Percentiles rank a stretch among this genome's conserved stretches.
Conservation (phyloP, 371 early-diverging fungal species). For the Rhizopus microsporus region DNA sequence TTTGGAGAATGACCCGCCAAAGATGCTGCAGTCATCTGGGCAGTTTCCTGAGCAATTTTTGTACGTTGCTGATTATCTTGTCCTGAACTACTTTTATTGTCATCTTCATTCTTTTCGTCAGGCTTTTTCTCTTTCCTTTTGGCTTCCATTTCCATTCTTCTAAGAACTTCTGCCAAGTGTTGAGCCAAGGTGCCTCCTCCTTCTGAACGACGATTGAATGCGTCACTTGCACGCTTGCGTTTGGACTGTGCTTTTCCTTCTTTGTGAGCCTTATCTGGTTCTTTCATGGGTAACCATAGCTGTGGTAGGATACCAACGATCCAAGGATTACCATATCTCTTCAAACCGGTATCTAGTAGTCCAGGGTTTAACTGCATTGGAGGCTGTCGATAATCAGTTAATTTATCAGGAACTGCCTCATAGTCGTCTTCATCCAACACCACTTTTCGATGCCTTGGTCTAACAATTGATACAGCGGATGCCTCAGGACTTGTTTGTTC, state of each 20-base stretch:
- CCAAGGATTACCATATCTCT: conserved; percentile 67
- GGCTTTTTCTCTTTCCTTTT: neutral
- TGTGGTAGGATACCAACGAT: conserved; percentile 70
- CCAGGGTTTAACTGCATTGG: conserved; percentile 75
- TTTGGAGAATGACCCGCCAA: conserved; percentile 13
- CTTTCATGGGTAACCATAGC: conserved; percentile 70
- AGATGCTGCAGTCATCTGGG: conserved; percentile 12
- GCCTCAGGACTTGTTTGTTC: neutral
- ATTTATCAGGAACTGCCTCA: conserved; percentile 54
- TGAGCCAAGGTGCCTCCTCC: conserved; percentile 22
- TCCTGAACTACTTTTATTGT: neutral
- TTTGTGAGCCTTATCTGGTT: conserved; percentile 8
- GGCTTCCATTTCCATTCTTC: conserved; percentile 27
- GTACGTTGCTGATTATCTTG: neutral
- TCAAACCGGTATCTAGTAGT: conserved; percentile 70
- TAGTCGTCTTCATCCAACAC: conserved; percentile 70
- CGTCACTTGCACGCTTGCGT: neutral
- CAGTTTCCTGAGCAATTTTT: conserved; percentile 8
- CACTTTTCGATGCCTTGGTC: conserved; percentile 21
- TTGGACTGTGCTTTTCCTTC: conserved; percentile 11
- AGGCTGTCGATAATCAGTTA: conserved; percentile 68
- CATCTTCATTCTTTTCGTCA: neutral
- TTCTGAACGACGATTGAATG: neutral
- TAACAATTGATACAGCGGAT: neutral
- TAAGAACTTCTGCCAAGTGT: conserved; percentile 30